A percentile compares a stretch with the other conserved stretches of the same genome.
Evolutionary conservation across 495 filamentous ascomycete genomes (phyloP).

Genomic region (Saxispiralis lemnorum): DNA sequence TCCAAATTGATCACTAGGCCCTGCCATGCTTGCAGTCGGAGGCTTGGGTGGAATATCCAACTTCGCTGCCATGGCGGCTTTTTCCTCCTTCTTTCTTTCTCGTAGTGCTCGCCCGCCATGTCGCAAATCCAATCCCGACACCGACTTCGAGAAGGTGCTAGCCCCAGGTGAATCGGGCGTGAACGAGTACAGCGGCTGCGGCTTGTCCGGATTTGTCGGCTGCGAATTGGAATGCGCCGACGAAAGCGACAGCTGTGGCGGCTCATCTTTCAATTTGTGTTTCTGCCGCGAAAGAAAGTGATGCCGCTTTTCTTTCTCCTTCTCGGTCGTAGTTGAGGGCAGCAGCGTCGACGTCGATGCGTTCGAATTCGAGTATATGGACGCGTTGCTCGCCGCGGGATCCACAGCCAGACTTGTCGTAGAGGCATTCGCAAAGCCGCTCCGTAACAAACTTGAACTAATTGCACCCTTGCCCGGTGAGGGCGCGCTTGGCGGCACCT

Average conservation of each 20-base stretch:
- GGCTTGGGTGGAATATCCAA: conserved; percentile 19
- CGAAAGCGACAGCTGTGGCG: conserved; percentile 61
- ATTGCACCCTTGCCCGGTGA: conserved; percentile 62
- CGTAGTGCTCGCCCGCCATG: conserved; percentile 72
- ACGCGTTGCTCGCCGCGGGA: conserved; percentile 23
- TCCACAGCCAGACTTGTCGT: conserved; percentile 50
- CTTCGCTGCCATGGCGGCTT: conserved; percentile 30
- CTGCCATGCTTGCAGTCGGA: conserved; percentile 2
- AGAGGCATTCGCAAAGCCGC: conserved; percentile 55
- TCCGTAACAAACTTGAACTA: conserved; percentile 38
- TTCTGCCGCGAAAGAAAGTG: conserved; percentile 87
- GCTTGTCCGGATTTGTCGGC: conserved; percentile 67
- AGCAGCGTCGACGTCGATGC: conserved; percentile 65
- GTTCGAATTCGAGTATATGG: conserved; percentile 65
- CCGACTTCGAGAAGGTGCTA: conserved; percentile 54
- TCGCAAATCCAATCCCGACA: conserved; percentile 66
- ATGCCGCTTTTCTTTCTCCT: conserved; percentile 51
- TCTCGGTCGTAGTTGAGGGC: conserved; percentile 32
- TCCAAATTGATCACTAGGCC: conserved; percentile 8
- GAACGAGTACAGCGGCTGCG: conserved; percentile 70
- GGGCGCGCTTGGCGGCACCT: conserved; percentile 51
- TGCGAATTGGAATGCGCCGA: conserved; percentile 81
- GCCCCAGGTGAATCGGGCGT: conserved; percentile 51
- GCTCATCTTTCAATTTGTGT: conserved; percentile 72
- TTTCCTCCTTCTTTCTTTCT: conserved; percentile 80